Conservation (phyloP, 2,329 filamentous ascomycete genomes). For the Claviceps sorghi region DNA sequence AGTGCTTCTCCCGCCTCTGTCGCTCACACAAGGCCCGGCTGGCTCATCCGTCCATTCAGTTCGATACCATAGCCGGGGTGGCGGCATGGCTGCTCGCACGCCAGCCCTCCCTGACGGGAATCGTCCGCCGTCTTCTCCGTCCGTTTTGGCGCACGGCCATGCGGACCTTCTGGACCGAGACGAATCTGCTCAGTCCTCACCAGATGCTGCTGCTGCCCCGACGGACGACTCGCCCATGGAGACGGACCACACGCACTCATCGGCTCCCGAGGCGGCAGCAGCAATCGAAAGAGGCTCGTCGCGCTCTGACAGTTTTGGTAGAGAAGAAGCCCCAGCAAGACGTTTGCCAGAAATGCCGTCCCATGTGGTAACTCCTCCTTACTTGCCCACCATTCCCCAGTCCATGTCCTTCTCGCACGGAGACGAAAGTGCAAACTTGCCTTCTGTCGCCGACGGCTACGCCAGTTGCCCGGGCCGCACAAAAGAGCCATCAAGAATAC, state of each 20-base stretch:
- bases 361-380: background rate
- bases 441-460: background rate
- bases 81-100: slow-evolving; percentile 4
- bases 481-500: background rate
- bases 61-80: slow-evolving; percentile 10
- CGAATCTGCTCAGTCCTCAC: background rate
- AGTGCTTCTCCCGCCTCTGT: background rate
- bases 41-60: slow-evolving; percentile 3
- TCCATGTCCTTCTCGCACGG: background rate
- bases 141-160: too few species aligned
- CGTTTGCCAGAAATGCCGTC: background rate
- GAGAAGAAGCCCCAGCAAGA: background rate
- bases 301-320: slow-evolving; percentile 1
- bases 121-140: background rate
- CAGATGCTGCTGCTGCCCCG: background rate
- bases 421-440: background rate
- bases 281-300: background rate
- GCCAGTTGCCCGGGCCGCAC: background rate
- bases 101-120: background rate
- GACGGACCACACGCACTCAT: background rate
- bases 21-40: background rate
- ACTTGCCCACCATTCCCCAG: background rate
- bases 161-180: background rate
- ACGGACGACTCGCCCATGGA: background rate
- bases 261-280: background rate